Evolutionary conservation across 148 eudicot species (phyloP).

Genomic region (Chenopodium suecicum): DNA sequence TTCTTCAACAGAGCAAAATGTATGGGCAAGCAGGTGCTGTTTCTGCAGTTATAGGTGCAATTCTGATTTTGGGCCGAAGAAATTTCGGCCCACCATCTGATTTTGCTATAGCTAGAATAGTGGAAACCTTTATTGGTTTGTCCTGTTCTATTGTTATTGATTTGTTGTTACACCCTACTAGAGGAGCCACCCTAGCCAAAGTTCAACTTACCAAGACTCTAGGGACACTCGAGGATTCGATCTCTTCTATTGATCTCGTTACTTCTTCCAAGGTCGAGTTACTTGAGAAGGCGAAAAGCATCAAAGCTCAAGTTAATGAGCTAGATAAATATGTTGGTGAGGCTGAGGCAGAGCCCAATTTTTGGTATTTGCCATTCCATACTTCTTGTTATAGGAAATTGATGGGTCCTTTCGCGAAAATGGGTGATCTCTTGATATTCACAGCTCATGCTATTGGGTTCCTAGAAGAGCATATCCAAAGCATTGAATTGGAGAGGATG

Average conservation of each 20-base stretch:
- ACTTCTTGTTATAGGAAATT: slow-evolving; percentile 49
- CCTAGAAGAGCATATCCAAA: slow-evolving; percentile 37
- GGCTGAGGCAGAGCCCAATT: slow-evolving; percentile 74
- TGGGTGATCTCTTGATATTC: slow-evolving; percentile 44
- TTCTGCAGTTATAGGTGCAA: slow-evolving; percentile 83
- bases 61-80: slow-evolving; percentile 61
- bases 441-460: slow-evolving; percentile 38
- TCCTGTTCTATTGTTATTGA: slow-evolving; percentile 60
- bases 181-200: slow-evolving; percentile 71
- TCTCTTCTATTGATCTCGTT: slow-evolving; percentile 32
- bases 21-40: slow-evolving; percentile 78
- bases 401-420: slow-evolving; percentile 45
- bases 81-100: slow-evolving; percentile 64
- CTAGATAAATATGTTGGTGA: slow-evolving; percentile 50
- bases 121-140: slow-evolving; percentile 70
- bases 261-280: slow-evolving; percentile 11
- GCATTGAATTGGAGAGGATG: slow-evolving; percentile 32
- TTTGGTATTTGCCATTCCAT: slow-evolving; percentile 75
- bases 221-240: slow-evolving; percentile 25
- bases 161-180: slow-evolving; percentile 53
- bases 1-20: slow-evolving; percentile 60
- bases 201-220: slow-evolving; percentile 46
- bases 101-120: slow-evolving; percentile 68
- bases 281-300: slow-evolving; percentile 30
- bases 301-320: slow-evolving; percentile 38